Base-by-base conservation (phyloP, 1,284 basidiomycete species). In the Pseudomicrostroma phylloplanum region DNA sequence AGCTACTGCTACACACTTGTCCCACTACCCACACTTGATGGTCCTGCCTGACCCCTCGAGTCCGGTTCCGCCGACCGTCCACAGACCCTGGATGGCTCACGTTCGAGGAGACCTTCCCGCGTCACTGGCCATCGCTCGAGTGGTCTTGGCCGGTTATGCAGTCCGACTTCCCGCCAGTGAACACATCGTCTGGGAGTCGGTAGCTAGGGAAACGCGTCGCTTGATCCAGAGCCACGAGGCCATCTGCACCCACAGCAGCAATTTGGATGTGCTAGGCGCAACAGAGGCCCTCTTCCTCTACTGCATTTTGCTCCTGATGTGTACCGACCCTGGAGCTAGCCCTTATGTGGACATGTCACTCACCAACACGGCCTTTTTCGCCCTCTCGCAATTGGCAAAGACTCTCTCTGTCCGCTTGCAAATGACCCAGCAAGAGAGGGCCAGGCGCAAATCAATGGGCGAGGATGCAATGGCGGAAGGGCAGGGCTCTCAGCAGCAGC, bases 1-100 rank as follows among this genome's bases (percentile, higher is more conserved):
- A n/a, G 68, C 68, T 0, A 70, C 68, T 49, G 72, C 72, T n/a
- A 66, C 70, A 1, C 72, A 74, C 57, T 70, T 75, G 55, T 70
- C 70, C 48, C 66, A 71, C 19, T 74, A 74, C 46, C 72, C 73
- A 3, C 64, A 70, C n/a, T 59, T 75, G 40, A 68, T 75, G 64
- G 73, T 72, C 12, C 65, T 75, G 12, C 71, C 72, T 12, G 73
- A 75, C 56, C 68, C 73, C 6, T 69, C 72, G 1, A 61, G 72
- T 2, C 73, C 72, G 4, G 70, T 72, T n/a, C 73, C 73, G 12
- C 72, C 73, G 1, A 66, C 72, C 41, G 68, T 75, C 19, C 69
- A 73, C 49, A 68, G 73, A 59, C 66, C 68, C n/a, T 75, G 73
- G 73, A 64, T 75, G n/a, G 68, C 71, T 25, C 64, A 67, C 58